A percentile compares a stretch with the other conserved stretches of the same genome.
phyloP scores from a whole-genome alignment of 208 protist species.

The Crithidia thermophila region DNA sequence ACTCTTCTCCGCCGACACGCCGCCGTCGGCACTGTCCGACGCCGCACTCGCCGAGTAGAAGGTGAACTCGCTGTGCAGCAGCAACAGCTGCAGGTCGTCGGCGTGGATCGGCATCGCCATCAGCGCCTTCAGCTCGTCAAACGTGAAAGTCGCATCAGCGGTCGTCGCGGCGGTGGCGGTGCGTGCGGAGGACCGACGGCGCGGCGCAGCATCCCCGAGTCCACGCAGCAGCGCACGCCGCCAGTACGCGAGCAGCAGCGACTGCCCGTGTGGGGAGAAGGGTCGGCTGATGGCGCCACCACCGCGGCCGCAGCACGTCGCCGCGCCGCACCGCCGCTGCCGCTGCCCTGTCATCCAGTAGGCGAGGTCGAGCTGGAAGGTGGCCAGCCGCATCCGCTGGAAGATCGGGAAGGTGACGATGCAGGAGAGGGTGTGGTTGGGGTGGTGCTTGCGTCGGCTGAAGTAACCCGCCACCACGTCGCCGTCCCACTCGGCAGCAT shows the following conservation, averaged over 20 bases:
- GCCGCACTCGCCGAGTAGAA: conserved; percentile 24
- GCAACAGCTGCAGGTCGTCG: conserved; percentile 39
- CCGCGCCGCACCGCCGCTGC: conserved; percentile 54
- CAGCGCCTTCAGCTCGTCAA: conserved; percentile 28
- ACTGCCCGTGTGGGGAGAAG: conserved; percentile 70
- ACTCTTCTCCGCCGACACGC: not conserved
- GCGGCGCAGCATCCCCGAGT: conserved; percentile 11
- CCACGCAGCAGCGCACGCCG: conserved; percentile 35
- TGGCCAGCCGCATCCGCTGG: conserved; percentile 50
- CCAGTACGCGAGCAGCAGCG: conserved; percentile 72
- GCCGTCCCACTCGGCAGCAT: conserved; percentile 56
- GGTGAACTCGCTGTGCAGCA: conserved; percentile 35
- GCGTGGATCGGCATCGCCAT: conserved; percentile 40
- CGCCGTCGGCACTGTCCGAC: too few species aligned
- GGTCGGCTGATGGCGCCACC: conserved; percentile 66
- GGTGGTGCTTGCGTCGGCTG: conserved; percentile 62
- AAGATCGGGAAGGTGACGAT: conserved; percentile 75
- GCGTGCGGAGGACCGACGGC: conserved; percentile 10
- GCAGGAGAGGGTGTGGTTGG: conserved; percentile 70
- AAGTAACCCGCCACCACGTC: conserved; percentile 71
- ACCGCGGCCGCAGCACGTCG: conserved; percentile 37
- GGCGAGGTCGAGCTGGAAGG: conserved; percentile 66
- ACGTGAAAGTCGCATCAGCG: conserved; percentile 7
- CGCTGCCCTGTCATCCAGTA: conserved; percentile 60
- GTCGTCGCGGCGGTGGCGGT: too few species aligned